Evolutionary conservation across 2,329 filamentous ascomycete species (phyloP).

Genomic region (Westerdykella ornata): DNA sequence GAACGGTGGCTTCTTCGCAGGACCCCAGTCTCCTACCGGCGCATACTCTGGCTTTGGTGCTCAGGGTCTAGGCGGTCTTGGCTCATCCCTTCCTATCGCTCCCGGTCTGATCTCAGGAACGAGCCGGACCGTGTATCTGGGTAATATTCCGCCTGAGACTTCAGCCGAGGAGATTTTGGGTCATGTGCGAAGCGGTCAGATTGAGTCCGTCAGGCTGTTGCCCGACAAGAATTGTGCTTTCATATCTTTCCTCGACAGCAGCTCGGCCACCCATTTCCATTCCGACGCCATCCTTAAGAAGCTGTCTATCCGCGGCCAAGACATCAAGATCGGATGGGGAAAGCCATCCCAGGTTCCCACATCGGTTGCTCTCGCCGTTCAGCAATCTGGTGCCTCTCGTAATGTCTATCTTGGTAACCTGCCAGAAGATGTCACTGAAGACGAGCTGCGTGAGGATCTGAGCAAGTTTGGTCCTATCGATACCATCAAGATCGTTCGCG

Average conservation of each 20-base stretch:
- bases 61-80: conserved; percentile 57
- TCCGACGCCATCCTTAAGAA: conserved; percentile 99
- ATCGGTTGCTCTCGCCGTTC: conserved; percentile 92
- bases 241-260: conserved; percentile 96
- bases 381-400: conserved; percentile 92
- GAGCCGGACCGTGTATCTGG: conserved; percentile 92
- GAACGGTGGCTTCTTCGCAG: conserved; percentile 71
- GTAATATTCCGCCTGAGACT: conserved; percentile 97
- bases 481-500: conserved; percentile 93
- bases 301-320: conserved; percentile 94
- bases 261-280: conserved; percentile 97
- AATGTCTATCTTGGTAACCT: conserved; percentile 97
- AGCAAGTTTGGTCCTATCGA: conserved; percentile 96
- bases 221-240: conserved; percentile 99
- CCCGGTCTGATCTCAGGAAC: conserved; percentile 82
- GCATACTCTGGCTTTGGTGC: conserved; percentile 60
- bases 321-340: conserved; percentile 99
- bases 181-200: conserved; percentile 94
- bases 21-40: conserved; percentile 77
- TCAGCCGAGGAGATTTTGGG: conserved; percentile 93
- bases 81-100: conserved; percentile 67
- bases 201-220: conserved; percentile 94
- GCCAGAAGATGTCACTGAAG: conserved; percentile 81
- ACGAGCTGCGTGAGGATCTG: conserved; percentile 87
- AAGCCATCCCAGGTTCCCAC: conserved; percentile 98